Evolutionary conservation across 129 eudicot genomes (phyloP).

Genomic region (Rutidosis leptorrhynchoides): DNA sequence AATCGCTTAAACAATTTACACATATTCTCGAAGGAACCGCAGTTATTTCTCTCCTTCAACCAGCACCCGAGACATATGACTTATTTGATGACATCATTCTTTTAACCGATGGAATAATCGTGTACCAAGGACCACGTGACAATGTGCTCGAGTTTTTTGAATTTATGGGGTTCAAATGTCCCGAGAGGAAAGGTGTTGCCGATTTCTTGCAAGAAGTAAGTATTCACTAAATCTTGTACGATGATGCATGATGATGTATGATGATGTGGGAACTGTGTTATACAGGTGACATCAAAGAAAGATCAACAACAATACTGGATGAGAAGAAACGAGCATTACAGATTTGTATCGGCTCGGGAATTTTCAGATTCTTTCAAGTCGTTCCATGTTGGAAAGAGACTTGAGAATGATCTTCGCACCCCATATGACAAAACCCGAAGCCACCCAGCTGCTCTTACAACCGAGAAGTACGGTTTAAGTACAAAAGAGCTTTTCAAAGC

Average conservation of each 20-base stretch:
- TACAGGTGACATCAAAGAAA: conserved; percentile 58
- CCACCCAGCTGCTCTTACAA: conserved; percentile 61
- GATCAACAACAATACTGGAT: conserved; percentile 59
- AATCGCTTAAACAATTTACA: conserved; percentile 43
- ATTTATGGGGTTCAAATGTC: conserved; percentile 60
- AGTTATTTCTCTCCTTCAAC: conserved; percentile 69
- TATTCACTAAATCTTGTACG: no score
- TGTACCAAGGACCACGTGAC: conserved; percentile 73
- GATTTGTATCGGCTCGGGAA: conserved; percentile 40
- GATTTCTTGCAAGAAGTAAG: conserved; percentile 69
- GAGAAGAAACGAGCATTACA: conserved; percentile 37
- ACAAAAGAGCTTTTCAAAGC: conserved; percentile 51
- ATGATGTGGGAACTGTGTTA: conserved; percentile 1
- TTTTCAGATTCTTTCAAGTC: conserved; percentile 49
- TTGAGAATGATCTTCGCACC: conserved; percentile 38
- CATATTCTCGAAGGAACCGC: conserved; percentile 67
- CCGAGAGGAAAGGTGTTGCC: conserved; percentile 56
- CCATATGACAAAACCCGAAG: conserved; percentile 46
- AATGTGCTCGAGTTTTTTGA: conserved; percentile 63
- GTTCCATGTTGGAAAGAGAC: conserved; percentile 35
- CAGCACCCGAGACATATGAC: conserved; percentile 72
- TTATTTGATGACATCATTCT: conserved; percentile 71
- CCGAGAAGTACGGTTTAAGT: conserved; percentile 39
- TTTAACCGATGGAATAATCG: conserved; percentile 57
- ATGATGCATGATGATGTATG: no score